Base-by-base conservation (phyloP, 768 basidiomycete species). In the Hygrocybe punicea region DNA sequence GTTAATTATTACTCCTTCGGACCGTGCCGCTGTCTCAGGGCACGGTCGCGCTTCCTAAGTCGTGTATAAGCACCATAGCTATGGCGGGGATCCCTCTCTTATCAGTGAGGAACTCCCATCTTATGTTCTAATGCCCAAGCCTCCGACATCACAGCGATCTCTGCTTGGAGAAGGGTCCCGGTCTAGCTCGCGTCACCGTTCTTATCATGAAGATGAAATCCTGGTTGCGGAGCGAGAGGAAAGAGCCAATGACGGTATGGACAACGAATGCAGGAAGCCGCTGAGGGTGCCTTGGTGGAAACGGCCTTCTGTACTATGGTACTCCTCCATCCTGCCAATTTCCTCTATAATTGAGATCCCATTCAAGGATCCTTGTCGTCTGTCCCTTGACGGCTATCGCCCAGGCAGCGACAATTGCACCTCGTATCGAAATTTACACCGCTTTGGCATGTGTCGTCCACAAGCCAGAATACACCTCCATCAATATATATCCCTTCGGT, bases 401-500 rank as follows among this genome's bases (percentile, higher is more conserved):
- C 2, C 76, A 71, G 65, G 69, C 83, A 3, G 75, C 84, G 2
- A 82, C 84, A 0, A 63, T 86, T 7, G 90, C 89, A 0, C 87
- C 91, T 7, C 81, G 81, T 47, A 78, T 92, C 47, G 86, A 90
- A 66, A 73, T 93, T 44, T 89, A 84, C 69, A 89, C 86, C n/a
- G 67, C 78, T 21, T 81, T 92, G 10, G 87, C 78, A 17, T 93
- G 91, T 67, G 78, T 77, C n/a, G 78, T 78, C 13, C 81, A 84
- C 65, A 85, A 76, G 61, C 86, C 87, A 4, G 84, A 76, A 66
- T 80, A 78, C n/a, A 74, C 76, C 56, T 65, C 65, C 61, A 69
- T 58, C 65, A 51, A 24, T 65, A 62, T 29, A 51, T 51, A 60
- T 60, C 51, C 62, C 25, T 57, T 58, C 42, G 54, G 62, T 6